phyloP scores from a whole-genome alignment of 805 yeast species.

The Schizosaccharomyces pombe region DNA sequence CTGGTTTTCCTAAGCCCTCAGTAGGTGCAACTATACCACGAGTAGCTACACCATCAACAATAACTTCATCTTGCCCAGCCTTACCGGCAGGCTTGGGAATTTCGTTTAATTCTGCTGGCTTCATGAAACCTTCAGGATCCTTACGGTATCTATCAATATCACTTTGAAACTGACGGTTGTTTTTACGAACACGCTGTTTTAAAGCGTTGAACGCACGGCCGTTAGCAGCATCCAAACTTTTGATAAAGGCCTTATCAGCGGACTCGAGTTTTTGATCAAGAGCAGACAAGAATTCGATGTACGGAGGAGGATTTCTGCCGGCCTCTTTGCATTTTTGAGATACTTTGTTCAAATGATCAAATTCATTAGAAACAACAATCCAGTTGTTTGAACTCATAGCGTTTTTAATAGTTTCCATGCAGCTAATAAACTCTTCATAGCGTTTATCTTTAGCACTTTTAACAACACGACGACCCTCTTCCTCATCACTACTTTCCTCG shows the following conservation, averaged over 20 bases:
- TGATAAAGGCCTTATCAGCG: conserved; percentile 27
- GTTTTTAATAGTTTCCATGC: conserved; percentile 42
- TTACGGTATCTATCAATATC: conserved; percentile 37
- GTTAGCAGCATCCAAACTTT: conserved; percentile 59
- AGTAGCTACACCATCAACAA: conserved; percentile 14
- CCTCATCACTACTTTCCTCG: conserved; percentile 31
- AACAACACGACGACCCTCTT: conserved; percentile 52
- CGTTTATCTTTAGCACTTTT: conserved; percentile 85
- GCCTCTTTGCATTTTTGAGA: conserved; percentile 54
- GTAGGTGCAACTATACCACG: conserved; percentile 16
- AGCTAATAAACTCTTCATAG: conserved; percentile 56
- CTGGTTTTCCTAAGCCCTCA: conserved; percentile 19
- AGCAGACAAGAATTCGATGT: conserved; percentile 41
- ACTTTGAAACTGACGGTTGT: conserved; percentile 40
- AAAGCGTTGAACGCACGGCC: conserved; percentile 70
- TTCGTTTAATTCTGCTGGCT: conserved; percentile 6
- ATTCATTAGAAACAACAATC: conserved; percentile 42
- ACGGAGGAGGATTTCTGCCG: conserved; percentile 49
- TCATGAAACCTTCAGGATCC: conserved; percentile 28
- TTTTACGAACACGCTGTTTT: conserved; percentile 71
- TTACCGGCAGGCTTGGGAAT: conserved; percentile 7
- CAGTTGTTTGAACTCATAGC: conserved; percentile 55
- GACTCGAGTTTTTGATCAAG: conserved; percentile 19
- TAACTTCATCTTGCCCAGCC: conserved; percentile 9
- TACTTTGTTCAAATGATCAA: conserved; percentile 51